Base-by-base conservation (phyloP, 2,329 filamentous ascomycete genomes). In the Trichothecium sympodiale region DNA sequence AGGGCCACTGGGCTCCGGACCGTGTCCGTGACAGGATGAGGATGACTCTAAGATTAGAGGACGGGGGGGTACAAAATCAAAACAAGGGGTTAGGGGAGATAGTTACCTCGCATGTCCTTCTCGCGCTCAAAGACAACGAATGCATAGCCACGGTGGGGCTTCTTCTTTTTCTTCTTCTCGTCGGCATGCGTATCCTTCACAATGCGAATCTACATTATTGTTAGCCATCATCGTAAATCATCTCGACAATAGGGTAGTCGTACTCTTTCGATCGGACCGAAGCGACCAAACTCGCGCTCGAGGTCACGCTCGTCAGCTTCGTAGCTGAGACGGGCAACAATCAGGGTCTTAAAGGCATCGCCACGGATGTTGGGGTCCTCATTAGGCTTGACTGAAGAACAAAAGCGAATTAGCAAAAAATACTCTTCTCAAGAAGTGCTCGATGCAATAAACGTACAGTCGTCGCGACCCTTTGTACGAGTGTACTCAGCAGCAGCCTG, bases 41-140 rank as follows among this genome's bases (percentile, higher is more conserved):
- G 46, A 55, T 46, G 53, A 17, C 29, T 31, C 14, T 17, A 12
- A 42, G 40, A 26, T 31, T 30, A 34, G 45, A 42, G 48, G 43
- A 45, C 46, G 46, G 44, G 37, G 41, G 31, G 38, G n/a, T n/a
- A n/a, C 26, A 38, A 41, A 45, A 39, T 25, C 25, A 37, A 34
- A 45, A 29, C 30, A 49, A 47, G 47, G 52, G 45, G 40, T 53
- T 56, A 59, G 55, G 43, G 37, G 33, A 27, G 26, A 35, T 37
- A 33, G 31, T 77, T 93, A 95, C 88, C 87, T 86, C 93, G 93
- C 88, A 96, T 95, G 57, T 96, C 91, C 62, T 89, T 88, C 64
- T 96, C 91, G 58, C 85, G 81, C 62, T 96, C 89, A 56, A 89
- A 98, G 37, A 96, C 85, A 48, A 98, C 82, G 55, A 98, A 98